phyloP scores from a whole-genome alignment of 768 basidiomycete genomes.

The Calocera viscosa region DNA sequence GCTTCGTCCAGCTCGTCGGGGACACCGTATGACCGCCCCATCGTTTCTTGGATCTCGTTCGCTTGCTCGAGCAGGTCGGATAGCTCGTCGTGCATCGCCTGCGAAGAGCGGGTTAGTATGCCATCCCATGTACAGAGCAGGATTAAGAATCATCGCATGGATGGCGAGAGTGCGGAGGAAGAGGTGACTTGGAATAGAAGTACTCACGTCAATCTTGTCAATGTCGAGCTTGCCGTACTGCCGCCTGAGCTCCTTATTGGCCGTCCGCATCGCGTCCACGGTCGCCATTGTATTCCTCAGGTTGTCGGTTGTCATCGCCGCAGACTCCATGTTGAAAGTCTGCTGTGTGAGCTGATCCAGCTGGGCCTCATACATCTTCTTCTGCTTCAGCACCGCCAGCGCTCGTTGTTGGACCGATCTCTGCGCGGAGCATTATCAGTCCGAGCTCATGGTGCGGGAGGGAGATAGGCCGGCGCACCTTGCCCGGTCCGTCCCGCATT shows the following conservation, averaged over 20 bases:
- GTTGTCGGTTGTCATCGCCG: slow-evolving; percentile 92
- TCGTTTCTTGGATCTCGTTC: slow-evolving; percentile 91
- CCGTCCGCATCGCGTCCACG: slow-evolving; percentile 86
- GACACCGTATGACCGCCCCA: slow-evolving; percentile 87
- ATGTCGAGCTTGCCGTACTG: slow-evolving; percentile 97
- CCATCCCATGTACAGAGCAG: background rate
- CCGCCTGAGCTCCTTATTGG: slow-evolving; percentile 92
- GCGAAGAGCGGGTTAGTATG: slow-evolving; percentile 11
- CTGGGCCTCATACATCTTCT: slow-evolving; percentile 79
- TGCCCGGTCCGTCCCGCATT: slow-evolving; percentile 85
- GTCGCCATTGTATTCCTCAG: slow-evolving; percentile 98
- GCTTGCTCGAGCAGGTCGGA: slow-evolving; percentile 93
- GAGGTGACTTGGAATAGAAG: background rate
- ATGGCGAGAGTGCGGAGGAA: too few species aligned
- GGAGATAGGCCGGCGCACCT: slow-evolving; percentile 41
- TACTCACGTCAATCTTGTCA: slow-evolving; percentile 88
- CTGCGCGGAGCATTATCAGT: background rate
- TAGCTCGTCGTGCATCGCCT: slow-evolving; percentile 97
- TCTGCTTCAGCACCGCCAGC: slow-evolving; percentile 83
- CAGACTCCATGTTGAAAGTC: slow-evolving; percentile 97
- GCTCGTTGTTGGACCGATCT: slow-evolving; percentile 73
- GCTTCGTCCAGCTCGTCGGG: slow-evolving; percentile 97
- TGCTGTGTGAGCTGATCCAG: slow-evolving; percentile 85
- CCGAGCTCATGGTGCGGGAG: background rate
- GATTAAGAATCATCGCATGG: too few species aligned